Conservation (phyloP, 2,329 filamentous ascomycete genomes). For the Hypoxylon sp. region DNA sequence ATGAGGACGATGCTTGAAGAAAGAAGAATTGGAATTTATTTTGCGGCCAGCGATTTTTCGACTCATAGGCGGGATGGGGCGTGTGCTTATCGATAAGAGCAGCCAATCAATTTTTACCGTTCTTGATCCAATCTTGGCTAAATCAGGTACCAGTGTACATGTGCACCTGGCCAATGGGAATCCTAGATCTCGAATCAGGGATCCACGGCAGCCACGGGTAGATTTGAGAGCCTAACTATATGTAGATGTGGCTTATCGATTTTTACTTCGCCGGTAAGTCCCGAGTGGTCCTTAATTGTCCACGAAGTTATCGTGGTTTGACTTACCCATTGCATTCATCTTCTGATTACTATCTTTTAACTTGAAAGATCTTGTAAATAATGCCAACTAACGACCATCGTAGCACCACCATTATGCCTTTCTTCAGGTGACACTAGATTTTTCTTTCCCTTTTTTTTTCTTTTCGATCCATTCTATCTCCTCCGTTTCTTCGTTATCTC, state of each 20-base stretch:
- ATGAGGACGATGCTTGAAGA: slow-evolving; percentile 82
- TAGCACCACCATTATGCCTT: slow-evolving; percentile 32
- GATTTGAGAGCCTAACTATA: slow-evolving; percentile 28
- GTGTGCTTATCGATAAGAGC: slow-evolving; percentile 49
- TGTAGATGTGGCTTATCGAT: slow-evolving; percentile 32
- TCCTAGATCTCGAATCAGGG: background rate
- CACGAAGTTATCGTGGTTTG: slow-evolving; percentile 35
- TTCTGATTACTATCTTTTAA: slow-evolving; percentile 8
- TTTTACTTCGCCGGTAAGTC: slow-evolving; percentile 23
- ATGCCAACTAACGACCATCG: slow-evolving; percentile 27
- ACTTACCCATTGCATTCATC: slow-evolving; percentile 27
- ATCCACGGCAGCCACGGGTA: too few relatives aligned
- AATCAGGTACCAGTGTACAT: background rate
- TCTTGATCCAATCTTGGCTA: background rate
- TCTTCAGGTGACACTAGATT: slow-evolving; percentile 32
- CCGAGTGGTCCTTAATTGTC: slow-evolving; percentile 15
- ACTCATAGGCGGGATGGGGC: slow-evolving; percentile 44
- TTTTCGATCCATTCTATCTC: slow-evolving; percentile 20
- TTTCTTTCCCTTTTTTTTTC: slow-evolving; percentile 17
- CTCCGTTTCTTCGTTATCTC: slow-evolving; percentile 6
- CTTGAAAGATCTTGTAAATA: slow-evolving; percentile 10
- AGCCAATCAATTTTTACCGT: slow-evolving; percentile 15
- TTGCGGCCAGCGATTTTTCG: slow-evolving; percentile 39
- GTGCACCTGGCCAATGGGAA: background rate
- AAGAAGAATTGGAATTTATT: slow-evolving; percentile 57